These are phyloP conservation scores for Bidens hawaiensis DNA, from an alignment of 140 eudicot species.

Conservation along the genomic window DNA sequence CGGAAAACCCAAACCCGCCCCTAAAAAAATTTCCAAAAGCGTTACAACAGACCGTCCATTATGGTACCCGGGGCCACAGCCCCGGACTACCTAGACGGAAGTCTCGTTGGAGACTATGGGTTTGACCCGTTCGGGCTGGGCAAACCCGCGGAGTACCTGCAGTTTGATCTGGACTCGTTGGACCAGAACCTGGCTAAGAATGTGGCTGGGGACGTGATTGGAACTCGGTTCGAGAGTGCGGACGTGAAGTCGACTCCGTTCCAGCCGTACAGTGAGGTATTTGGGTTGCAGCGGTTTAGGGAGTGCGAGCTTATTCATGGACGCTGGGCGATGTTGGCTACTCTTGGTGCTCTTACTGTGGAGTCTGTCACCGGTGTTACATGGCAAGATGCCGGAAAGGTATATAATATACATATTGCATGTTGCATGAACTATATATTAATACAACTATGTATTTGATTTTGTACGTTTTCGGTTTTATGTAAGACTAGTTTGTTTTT, in stretches of 20 bases:
- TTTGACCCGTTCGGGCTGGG: too few relatives aligned
- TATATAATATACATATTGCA: too few relatives aligned
- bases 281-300: conserved; percentile 89
- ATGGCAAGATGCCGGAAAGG: conserved; percentile 99
- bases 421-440: too few relatives aligned
- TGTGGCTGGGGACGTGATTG: conserved; percentile 62
- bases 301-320: conserved; percentile 98
- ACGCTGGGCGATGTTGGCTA: conserved; percentile 95
- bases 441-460: too few relatives aligned
- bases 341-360: conserved; percentile 82
- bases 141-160: conserved; percentile 82
- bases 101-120: too few relatives aligned
- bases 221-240: conserved; percentile 58
- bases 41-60: conserved; percentile 58
- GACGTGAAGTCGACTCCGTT: conserved; percentile 79
- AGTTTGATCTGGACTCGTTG: conserved; percentile 65
- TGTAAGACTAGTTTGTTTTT: too few relatives aligned
- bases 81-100: too few relatives aligned
- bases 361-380: conserved; percentile 98
- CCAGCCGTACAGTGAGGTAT: conserved; percentile 84
- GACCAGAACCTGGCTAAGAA: conserved; percentile 92
- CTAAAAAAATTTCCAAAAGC: conserved; percentile 38
- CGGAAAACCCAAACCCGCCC: conserved; percentile 49
- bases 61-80: conserved; percentile 90
- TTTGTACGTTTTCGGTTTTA: too few relatives aligned